Evolutionary conservation across 305 asterid genomes (phyloP).

Genomic region (Solanum hybrid): DNA sequence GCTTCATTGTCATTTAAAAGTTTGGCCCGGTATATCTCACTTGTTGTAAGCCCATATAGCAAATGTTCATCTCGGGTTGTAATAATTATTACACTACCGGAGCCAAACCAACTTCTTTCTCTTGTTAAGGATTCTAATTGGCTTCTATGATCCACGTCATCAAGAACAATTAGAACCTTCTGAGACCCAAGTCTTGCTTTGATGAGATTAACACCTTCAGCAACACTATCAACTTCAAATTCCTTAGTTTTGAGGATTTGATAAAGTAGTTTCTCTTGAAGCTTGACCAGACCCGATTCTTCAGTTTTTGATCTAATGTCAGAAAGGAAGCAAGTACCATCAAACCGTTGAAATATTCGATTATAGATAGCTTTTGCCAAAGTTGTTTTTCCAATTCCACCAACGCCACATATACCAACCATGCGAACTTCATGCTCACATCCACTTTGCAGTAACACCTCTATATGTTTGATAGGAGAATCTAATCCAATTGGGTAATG

Average conservation of each 20-base stretch:
- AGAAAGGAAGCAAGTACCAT: neutral
- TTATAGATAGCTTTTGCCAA: neutral
- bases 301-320: neutral
- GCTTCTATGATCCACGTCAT: no score
- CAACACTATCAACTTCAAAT: neutral
- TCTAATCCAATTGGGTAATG: no score
- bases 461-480: no score
- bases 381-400: neutral
- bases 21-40: neutral
- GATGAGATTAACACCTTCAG: neutral
- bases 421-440: no score
- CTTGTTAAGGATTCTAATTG: neutral
- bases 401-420: neutral
- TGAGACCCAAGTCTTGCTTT: no score
- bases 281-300: neutral
- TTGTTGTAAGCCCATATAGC: neutral
- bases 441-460: no score
- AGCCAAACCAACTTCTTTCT: slow-evolving; percentile 1
- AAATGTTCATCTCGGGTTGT: neutral
- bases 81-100: neutral
- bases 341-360: neutral
- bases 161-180: no score
- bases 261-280: neutral
- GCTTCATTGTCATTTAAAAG: neutral
- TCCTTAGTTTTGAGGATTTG: neutral